A percentile compares a stretch with the other conserved stretches of the same genome.
These are phyloP conservation scores for Pinus tabuliformis DNA, from an alignment of 75 land plant genomes.

Conservation along the genomic window DNA sequence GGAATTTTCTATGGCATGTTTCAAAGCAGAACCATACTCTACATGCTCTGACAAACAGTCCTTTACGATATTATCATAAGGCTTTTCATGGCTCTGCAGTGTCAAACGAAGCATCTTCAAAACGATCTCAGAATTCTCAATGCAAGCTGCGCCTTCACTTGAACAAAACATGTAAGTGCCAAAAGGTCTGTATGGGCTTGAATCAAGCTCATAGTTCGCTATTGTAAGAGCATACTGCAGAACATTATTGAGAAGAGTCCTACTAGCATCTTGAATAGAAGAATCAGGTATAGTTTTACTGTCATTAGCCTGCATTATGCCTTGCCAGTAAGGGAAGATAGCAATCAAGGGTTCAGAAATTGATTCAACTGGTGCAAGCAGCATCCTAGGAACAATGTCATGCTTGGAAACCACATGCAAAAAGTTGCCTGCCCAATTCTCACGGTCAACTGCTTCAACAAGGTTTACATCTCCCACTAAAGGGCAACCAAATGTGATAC, in stretches of 20 bases:
- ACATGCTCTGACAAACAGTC: background rate
- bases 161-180: slow-evolving; percentile 51
- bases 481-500: slow-evolving; percentile 68
- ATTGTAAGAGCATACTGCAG: background rate
- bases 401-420: slow-evolving; percentile 35
- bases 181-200: slow-evolving; percentile 59
- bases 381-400: slow-evolving; percentile 59
- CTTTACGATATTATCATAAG: background rate
- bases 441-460: slow-evolving; percentile 41
- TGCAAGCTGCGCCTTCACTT: slow-evolving; percentile 21
- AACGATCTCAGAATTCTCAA: slow-evolving; percentile 50
- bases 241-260: slow-evolving; percentile 1
- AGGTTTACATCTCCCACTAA: slow-evolving; percentile 48
- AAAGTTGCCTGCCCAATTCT: slow-evolving; percentile 47
- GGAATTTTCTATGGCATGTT: background rate
- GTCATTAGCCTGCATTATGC: background rate
- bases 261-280: background rate
- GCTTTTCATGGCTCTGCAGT: background rate
- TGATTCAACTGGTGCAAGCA: slow-evolving; percentile 42
- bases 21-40: background rate
- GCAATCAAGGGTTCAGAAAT: slow-evolving; percentile 23
- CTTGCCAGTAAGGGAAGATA: slow-evolving; percentile 24
- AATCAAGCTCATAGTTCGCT: too few species aligned
- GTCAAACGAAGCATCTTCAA: slow-evolving; percentile 44
- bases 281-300: background rate